phyloP scores from a whole-genome alignment of 306 rosid species.

The Astragalus membranaceus region DNA sequence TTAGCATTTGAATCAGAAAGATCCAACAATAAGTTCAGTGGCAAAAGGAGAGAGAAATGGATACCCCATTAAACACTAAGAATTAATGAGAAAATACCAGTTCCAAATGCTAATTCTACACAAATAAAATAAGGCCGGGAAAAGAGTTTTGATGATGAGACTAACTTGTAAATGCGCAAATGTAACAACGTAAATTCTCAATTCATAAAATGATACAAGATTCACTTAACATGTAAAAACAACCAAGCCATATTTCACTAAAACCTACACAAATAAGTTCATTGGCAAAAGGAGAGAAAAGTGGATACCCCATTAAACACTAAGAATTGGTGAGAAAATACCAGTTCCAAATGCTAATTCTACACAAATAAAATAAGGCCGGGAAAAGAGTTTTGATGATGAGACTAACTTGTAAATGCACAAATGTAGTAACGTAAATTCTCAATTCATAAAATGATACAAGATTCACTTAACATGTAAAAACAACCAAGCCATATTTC shows the following conservation, averaged over 20 bases:
- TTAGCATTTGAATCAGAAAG: neutral
- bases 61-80: neutral
- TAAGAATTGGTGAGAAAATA: neutral
- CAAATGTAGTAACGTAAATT: neutral
- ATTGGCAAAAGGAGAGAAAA: neutral
- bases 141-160: neutral
- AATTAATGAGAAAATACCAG: neutral
- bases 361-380: neutral
- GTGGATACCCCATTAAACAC: neutral
- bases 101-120: neutral
- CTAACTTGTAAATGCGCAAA: neutral
- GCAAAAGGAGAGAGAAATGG: neutral
- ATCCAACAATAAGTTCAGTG: neutral
- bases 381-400: neutral
- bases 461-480: no score
- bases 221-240: no score
- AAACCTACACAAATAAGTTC: no score
- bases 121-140: neutral
- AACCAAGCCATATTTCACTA: no score
- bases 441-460: no score
- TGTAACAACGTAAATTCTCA: neutral
- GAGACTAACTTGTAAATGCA: neutral
- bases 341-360: neutral
- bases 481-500: no score
- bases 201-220: no score